Conservation (phyloP, 2,329 filamentous ascomycete genomes). For the Aspergillus ochraceoroseus region DNA sequence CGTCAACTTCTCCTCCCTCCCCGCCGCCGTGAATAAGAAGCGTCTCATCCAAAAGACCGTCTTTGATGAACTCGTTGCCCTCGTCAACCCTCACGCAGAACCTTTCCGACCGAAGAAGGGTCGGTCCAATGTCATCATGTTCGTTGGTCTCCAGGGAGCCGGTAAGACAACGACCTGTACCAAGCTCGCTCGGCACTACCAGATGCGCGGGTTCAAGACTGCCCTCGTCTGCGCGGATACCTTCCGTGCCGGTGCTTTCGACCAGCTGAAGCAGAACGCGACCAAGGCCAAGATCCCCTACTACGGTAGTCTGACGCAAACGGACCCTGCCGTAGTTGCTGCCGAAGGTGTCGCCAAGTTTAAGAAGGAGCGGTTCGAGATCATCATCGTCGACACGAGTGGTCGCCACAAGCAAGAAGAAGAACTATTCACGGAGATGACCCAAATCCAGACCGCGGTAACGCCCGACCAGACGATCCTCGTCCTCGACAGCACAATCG, state of each 20-base stretch:
- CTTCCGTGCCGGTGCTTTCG: conserved; percentile 96
- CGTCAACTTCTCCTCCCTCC: conserved; percentile 93
- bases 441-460: conserved; percentile 88
- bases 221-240: conserved; percentile 97
- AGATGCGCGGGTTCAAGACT: conserved; percentile 84
- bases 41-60: conserved; percentile 96
- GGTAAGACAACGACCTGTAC: conserved; percentile 99
- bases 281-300: conserved; percentile 99
- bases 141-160: conserved; percentile 93
- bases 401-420: conserved; percentile 92
- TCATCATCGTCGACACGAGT: conserved; percentile 97
- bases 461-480: conserved; percentile 95
- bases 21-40: conserved; percentile 93
- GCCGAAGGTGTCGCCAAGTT: conserved; percentile 97
- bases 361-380: conserved; percentile 96
- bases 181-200: conserved; percentile 91
- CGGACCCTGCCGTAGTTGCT: conserved; percentile 87
- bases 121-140: conserved; percentile 97
- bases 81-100: conserved; percentile 92
- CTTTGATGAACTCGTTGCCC: conserved; percentile 90
- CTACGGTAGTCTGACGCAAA: conserved; percentile 94
- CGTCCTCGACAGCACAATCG: conserved; percentile 94
- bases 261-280: conserved; percentile 97
- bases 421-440: conserved; percentile 95
- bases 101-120: conserved; percentile 97